Evolutionary conservation across 768 basidiomycete genomes (phyloP).

Genomic region (Boletus pseudopeckii): DNA sequence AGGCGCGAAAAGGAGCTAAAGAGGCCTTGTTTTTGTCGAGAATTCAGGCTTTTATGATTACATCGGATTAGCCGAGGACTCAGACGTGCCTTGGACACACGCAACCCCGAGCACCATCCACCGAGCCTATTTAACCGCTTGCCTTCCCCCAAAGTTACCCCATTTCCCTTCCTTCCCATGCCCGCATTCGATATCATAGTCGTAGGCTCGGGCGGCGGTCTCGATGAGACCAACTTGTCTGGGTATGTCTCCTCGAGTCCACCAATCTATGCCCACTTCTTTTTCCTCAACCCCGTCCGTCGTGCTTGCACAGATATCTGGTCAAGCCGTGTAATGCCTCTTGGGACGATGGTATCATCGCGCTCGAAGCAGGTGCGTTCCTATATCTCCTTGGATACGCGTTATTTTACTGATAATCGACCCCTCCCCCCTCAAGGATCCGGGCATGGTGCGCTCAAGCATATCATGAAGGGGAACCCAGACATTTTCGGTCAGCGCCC

Average conservation of each 20-base stretch:
- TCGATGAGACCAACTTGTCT: slow-evolving; percentile 84
- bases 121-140: neutral
- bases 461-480: slow-evolving; percentile 56
- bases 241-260: slow-evolving; percentile 49
- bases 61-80: slow-evolving; percentile 22
- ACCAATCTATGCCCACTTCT: neutral
- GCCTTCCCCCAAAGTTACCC: neutral
- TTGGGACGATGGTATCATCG: slow-evolving; percentile 83
- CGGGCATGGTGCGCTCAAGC: slow-evolving; percentile 73
- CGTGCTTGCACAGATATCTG: slow-evolving; percentile 60
- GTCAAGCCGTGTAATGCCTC: slow-evolving; percentile 61
- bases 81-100: slow-evolving; percentile 18
- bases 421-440: slow-evolving; percentile 52
- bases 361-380: slow-evolving; percentile 79
- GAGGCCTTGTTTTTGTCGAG: neutral
- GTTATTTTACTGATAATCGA: neutral
- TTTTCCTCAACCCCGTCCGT: slow-evolving; percentile 11
- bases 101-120: neutral
- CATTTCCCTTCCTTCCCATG: slow-evolving; percentile 25
- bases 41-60: neutral
- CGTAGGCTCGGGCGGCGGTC: slow-evolving; percentile 86
- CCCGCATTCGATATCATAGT: slow-evolving; percentile 68
- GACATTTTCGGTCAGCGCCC: slow-evolving; percentile 43
- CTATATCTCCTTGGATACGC: neutral
- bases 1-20: neutral